Evolutionary conservation across 2,329 filamentous ascomycete species (phyloP), one percentile per base, ranked within the genome.

Genomic region (Cladophialophora immunda): DNA sequence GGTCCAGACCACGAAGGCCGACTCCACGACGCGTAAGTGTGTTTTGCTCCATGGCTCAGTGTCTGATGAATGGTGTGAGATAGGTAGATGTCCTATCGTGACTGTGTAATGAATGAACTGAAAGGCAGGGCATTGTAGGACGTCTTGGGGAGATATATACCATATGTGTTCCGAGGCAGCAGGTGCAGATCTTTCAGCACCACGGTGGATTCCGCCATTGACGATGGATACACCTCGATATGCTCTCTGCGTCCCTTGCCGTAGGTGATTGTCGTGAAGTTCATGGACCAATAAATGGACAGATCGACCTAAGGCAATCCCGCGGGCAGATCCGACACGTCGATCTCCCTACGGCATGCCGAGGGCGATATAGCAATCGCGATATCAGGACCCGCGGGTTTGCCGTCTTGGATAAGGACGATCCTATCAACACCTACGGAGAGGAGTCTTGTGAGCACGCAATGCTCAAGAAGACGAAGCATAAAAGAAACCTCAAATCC

Each of bases 11-110:
- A 13, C 73, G 75, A 17, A 82, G 74, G 22, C 79, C 80, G 22
- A 82, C 68, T 50, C 81, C 81, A 25, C 81, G 76, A 32, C 81
- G 76, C 63, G 76, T 74, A 32, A 83, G 73, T 3, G 80, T 81
- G 67, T 78, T 79, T 74, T 83, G 81, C 60, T 82, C 80, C 79
- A 82, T 81, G 1, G 9, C 47, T 13, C 27, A 52, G 32, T 32
- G 41, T 11, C 1, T 32, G n/a, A 15, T 32, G 58, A 3, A 50
- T 29, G 29, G 17, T 32, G 6, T 34, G 11, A 17, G 17, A 32
- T 29, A 32, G n/a, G 17, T 13, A 32, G 19, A 17, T 15, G 45
- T 45, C 17, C 22, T 47, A 17, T 47, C 45, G 38, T 17, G 15
- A 53, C 9, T 9, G 17, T 29, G 22, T 6, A 17, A 27, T 53